Base-by-base conservation (phyloP, 768 basidiomycete genomes). In the Rossbeevera mucosa region DNA sequence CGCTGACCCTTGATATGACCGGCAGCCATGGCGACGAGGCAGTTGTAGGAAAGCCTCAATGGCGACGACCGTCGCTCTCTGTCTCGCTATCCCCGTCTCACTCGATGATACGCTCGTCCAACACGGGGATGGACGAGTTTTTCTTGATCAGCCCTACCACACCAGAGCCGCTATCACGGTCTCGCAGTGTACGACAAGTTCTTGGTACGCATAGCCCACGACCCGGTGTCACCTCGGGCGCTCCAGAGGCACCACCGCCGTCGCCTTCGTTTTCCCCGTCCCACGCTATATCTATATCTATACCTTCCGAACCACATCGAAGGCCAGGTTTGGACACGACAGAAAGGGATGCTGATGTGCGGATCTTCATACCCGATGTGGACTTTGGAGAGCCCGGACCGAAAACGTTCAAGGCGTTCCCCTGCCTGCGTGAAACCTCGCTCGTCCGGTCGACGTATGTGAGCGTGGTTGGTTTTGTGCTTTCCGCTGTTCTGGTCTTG, bases 111-210 rank as follows among this genome's bases (percentile, higher is more conserved):
- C 62, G 55, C 46, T 53, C 55, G 22, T 53, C 62, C 20, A 26
- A 25, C 9, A 40, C 51, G 9, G 61, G 61, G 9, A 63, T 63
- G 61, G 62, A 63, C 7, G 61, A 60, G 24, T 63, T 63, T 33
- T 30, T 63, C 18, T 20, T 63, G 43, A 47, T 63, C 12, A 50
- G 47, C 12, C 53, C 55, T 1, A 16, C 55, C 5, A 55, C 59
- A 4, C 38, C 46, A 2, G 43, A 36, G 11, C 22, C 41, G 6
- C 22, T 18, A 20, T 20, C 46, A 3, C 49, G 41, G 20, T 42
- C 55, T 22, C 55, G 48, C 2, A 46, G 55, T 22, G 30, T 55
- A 28, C 51, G 53, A 30, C 51, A 47, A 1, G 52, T 33, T 6
- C 31, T 60, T 4, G 16, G 50, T 14, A 12, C 22, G 16, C 61